phyloP scores from a whole-genome alignment of 257 asterid genomes.

The Gentiana straminea region DNA sequence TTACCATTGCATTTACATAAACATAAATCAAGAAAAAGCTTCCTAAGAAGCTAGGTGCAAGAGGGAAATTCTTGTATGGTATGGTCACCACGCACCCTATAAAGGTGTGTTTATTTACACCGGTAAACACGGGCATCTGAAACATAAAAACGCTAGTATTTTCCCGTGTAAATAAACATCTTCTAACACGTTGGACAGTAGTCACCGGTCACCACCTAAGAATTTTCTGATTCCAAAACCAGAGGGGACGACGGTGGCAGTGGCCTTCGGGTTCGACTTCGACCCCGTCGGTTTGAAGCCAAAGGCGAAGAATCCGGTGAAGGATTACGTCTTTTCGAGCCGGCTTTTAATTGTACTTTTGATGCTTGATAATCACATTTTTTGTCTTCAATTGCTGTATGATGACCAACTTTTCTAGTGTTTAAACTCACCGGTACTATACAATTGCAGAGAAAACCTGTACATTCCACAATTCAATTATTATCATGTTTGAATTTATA shows the following conservation, averaged over 20 bases:
- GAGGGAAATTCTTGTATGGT: too few species aligned
- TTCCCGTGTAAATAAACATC: too few species aligned
- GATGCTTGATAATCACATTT: constrained; percentile 27
- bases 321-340: constrained; percentile 26
- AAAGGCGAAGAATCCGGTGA: constrained; percentile 36
- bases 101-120: too few species aligned
- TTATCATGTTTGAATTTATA: too few species aligned
- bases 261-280: constrained; percentile 18
- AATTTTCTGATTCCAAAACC: neutral
- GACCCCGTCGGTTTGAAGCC: constrained; percentile 8
- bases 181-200: neutral
- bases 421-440: constrained; percentile 58
- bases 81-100: too few species aligned
- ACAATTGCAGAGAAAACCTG: constrained; percentile 65
- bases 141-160: too few species aligned
- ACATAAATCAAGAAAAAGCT: too few species aligned
- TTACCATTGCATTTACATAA: too few species aligned
- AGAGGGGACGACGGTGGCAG: constrained; percentile 24
- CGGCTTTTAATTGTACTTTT: constrained; percentile 40
- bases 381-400: constrained; percentile 37
- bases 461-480: neutral
- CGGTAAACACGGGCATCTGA: too few species aligned
- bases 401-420: constrained; percentile 44
- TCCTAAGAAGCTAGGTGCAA: too few species aligned
- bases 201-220: constrained; percentile 10